A percentile compares a stretch with the other conserved stretches of the same genome.
phyloP scores from a whole-genome alignment of 345 rosid genomes.

The Erysimum cheiranthoides region DNA sequence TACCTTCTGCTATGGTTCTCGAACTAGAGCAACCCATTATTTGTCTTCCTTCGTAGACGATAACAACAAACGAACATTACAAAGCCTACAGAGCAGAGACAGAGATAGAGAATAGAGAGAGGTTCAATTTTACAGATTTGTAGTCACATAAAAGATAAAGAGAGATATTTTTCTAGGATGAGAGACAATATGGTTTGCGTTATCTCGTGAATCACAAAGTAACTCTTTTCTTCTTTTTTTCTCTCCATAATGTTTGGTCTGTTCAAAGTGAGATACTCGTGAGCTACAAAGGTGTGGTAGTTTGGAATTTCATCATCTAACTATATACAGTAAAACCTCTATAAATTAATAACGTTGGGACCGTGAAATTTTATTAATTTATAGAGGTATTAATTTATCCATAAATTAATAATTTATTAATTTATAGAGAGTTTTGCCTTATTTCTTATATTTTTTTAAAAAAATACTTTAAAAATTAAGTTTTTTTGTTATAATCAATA shows the following conservation, averaged over 20 bases:
- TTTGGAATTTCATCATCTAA: slow-evolving; percentile 42
- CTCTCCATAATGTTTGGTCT: slow-evolving; percentile 43
- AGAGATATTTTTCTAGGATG: neutral
- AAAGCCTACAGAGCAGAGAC: slow-evolving; percentile 18
- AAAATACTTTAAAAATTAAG: too few species aligned
- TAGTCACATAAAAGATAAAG: slow-evolving; percentile 23
- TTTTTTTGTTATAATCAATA: too few species aligned
- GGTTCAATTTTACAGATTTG: slow-evolving; percentile 24
- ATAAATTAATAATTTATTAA: too few species aligned
- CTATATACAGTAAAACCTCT: too few species aligned
- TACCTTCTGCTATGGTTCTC: slow-evolving; percentile 41
- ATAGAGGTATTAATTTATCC: too few species aligned
- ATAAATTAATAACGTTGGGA: too few species aligned
- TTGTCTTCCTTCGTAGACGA: slow-evolving; percentile 1
- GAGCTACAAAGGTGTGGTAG: slow-evolving; percentile 44
- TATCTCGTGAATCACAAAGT: slow-evolving; percentile 42
- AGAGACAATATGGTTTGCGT: slow-evolving; percentile 38
- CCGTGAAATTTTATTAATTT: too few species aligned
- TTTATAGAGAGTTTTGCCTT: too few species aligned
- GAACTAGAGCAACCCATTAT: slow-evolving; percentile 48
- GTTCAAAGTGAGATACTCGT: slow-evolving; percentile 48
- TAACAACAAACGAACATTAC: slow-evolving; percentile 26
- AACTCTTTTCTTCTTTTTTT: slow-evolving; percentile 1
- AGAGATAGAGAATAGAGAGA: slow-evolving; percentile 20
- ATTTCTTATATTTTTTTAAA: too few species aligned